Conservation (phyloP, 805 yeast species). For the Barnettozyma salicaria region DNA sequence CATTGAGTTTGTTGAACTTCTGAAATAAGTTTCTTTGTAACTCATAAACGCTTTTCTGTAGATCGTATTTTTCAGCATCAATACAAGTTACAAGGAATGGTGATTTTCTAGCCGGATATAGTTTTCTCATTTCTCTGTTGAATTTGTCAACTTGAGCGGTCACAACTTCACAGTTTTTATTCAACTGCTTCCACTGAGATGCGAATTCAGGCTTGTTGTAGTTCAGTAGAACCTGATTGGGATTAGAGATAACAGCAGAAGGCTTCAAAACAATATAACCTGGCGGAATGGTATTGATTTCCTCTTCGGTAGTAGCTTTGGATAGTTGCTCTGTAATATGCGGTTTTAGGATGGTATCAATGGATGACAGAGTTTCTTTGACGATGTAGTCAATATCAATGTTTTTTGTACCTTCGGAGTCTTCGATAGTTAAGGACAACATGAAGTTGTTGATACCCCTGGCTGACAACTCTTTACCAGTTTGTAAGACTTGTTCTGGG, state of each 20-base stretch:
- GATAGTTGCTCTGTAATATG: conserved; percentile 43
- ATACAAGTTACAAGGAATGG: conserved; percentile 75
- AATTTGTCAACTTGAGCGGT: conserved; percentile 50
- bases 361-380: conserved; percentile 56
- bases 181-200: conserved; percentile 49
- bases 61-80: conserved; percentile 86
- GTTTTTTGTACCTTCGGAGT: conserved; percentile 72
- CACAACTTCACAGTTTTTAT: conserved; percentile 59
- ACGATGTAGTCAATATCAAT: conserved; percentile 54
- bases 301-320: conserved; percentile 40
- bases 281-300: conserved; percentile 69
- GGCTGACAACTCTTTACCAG: conserved; percentile 59
- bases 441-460: conserved; percentile 91
- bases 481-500: conserved; percentile 57
- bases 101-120: conserved; percentile 58
- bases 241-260: conserved; percentile 77
- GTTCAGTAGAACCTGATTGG: conserved; percentile 64
- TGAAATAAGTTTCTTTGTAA: conserved; percentile 77
- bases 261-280: conserved; percentile 94
- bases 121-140: conserved; percentile 41
- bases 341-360: conserved; percentile 62
- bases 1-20: conserved; percentile 56
- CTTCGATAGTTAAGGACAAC: conserved; percentile 91
- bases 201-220: conserved; percentile 48
- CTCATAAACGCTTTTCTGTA: conserved; percentile 83